These are phyloP conservation scores for Aristolochia fimbriata DNA, from an alignment of 164 flowering plant species.

Conservation along the genomic window DNA sequence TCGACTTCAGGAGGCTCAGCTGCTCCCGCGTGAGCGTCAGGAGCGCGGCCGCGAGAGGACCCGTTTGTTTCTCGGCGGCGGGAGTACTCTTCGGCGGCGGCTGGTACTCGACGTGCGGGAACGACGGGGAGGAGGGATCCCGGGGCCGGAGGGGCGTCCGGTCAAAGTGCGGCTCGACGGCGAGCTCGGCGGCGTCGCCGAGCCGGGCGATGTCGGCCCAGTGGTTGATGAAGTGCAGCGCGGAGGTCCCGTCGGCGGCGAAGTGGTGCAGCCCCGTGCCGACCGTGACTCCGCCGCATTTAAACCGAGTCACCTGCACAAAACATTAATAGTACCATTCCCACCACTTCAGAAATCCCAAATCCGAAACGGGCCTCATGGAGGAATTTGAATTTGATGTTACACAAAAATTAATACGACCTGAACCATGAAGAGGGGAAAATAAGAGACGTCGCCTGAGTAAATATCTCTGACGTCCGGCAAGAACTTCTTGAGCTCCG, in stretches of 20 bases:
- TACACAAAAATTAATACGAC: too few species aligned
- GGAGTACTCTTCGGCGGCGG: slow-evolving; percentile 28
- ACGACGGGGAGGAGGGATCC: slow-evolving; percentile 45
- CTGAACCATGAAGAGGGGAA: slow-evolving; percentile 2
- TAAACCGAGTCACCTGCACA: slow-evolving; percentile 33
- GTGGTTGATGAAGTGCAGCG: slow-evolving; percentile 52
- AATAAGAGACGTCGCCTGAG: neutral
- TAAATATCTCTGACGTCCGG: slow-evolving; percentile 1
- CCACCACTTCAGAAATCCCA: too few species aligned
- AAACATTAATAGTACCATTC: neutral
- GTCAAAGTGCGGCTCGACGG: slow-evolving; percentile 48
- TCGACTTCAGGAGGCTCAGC: slow-evolving; percentile 34
- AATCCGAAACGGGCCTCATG: too few species aligned
- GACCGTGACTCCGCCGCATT: slow-evolving; percentile 17
- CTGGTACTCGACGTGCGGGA: slow-evolving; percentile 57
- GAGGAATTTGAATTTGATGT: too few species aligned
- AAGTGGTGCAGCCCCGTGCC: slow-evolving; percentile 69
- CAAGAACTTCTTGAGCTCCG: slow-evolving; percentile 1
- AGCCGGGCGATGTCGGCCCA: slow-evolving; percentile 58
- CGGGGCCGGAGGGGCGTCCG: slow-evolving; percentile 47
- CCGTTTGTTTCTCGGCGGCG: slow-evolving; percentile 14
- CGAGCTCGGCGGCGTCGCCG: slow-evolving; percentile 29
- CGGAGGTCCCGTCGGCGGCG: slow-evolving; percentile 56
- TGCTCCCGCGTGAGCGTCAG: slow-evolving; percentile 36
- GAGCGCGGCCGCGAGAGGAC: slow-evolving; percentile 27